A percentile compares a stretch with the other conserved stretches of the same genome.
Evolutionary conservation across 192 early-diverging fungal genomes (phyloP).

Genomic region (Rhizoclosmatium sp.): DNA sequence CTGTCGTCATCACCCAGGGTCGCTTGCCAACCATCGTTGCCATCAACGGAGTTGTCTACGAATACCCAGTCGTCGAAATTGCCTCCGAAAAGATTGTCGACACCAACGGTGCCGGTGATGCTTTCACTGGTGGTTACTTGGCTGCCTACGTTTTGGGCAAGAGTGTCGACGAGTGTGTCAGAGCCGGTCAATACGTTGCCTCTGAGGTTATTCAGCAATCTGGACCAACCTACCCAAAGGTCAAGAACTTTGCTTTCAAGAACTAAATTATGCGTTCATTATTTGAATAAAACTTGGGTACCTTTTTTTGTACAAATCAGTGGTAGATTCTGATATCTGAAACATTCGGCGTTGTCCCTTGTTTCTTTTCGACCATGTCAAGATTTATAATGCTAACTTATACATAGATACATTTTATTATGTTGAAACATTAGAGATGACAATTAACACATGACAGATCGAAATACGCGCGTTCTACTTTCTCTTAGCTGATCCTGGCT

Average conservation of each 20-base stretch:
- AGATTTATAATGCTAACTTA: background rate
- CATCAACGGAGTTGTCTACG: conserved; percentile 61
- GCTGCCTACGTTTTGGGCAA: conserved; percentile 81
- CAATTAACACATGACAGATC: too few relatives aligned
- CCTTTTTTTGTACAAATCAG: background rate
- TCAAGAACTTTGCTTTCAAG: conserved; percentile 36
- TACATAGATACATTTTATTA: background rate
- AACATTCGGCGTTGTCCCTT: too few relatives aligned
- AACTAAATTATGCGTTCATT: background rate
- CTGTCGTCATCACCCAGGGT: conserved; percentile 95
- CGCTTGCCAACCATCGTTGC: conserved; percentile 74
- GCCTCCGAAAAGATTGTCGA: conserved; percentile 87
- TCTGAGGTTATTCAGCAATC: conserved; percentile 78
- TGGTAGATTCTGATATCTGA: too few relatives aligned
- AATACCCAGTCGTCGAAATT: conserved; percentile 69
- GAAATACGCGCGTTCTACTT: too few relatives aligned
- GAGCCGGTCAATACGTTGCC: conserved; percentile 93
- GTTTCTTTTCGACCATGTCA: background rate
- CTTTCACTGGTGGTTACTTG: conserved; percentile 94
- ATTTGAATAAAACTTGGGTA: background rate
- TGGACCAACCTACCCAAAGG: conserved; percentile 61
- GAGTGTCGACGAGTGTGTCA: conserved; percentile 69
- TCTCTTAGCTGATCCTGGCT: too few relatives aligned
- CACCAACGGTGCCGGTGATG: conserved; percentile 98
- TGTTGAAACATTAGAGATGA: background rate